A percentile compares a stretch with the other conserved stretches of the same genome.
Evolutionary conservation across 148 eudicot genomes (phyloP).

Genomic region (Rhododendron simsii): DNA sequence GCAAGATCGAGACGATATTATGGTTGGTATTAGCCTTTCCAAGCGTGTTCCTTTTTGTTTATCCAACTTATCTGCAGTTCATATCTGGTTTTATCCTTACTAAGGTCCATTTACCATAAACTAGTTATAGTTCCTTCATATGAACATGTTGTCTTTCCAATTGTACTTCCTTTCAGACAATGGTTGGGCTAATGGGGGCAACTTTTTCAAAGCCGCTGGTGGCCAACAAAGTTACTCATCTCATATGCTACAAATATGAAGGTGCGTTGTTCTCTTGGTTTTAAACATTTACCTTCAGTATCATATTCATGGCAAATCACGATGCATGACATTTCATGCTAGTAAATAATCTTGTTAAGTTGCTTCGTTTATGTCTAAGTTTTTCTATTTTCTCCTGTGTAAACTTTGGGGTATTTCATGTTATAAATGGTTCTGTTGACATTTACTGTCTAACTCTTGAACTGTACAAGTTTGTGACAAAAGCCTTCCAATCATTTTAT

Average conservation of each 20-base stretch:
- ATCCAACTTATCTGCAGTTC: background rate
- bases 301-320: background rate
- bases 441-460: background rate
- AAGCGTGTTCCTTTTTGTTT: background rate
- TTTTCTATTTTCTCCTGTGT: background rate
- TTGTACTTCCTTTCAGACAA: slow-evolving; percentile 34
- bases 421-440: background rate
- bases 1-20: slow-evolving; percentile 72
- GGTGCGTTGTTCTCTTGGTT: slow-evolving; percentile 28
- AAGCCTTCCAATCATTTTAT: background rate
- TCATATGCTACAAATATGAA: slow-evolving; percentile 86
- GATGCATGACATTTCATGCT: background rate
- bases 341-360: background rate
- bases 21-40: slow-evolving; percentile 39
- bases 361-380: background rate
- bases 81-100: background rate
- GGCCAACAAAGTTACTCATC: slow-evolving; percentile 82
- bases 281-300: background rate
- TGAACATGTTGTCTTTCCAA: background rate
- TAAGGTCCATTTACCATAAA: background rate
- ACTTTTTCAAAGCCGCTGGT: slow-evolving; percentile 73
- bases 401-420: background rate
- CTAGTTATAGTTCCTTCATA: background rate
- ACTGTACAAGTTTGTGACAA: background rate
- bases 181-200: slow-evolving; percentile 86